Evolutionary conservation across 495 filamentous ascomycete genomes (phyloP), one percentile per base, ranked within the genome.

Genomic region (Amphirosellinia nigrospora): DNA sequence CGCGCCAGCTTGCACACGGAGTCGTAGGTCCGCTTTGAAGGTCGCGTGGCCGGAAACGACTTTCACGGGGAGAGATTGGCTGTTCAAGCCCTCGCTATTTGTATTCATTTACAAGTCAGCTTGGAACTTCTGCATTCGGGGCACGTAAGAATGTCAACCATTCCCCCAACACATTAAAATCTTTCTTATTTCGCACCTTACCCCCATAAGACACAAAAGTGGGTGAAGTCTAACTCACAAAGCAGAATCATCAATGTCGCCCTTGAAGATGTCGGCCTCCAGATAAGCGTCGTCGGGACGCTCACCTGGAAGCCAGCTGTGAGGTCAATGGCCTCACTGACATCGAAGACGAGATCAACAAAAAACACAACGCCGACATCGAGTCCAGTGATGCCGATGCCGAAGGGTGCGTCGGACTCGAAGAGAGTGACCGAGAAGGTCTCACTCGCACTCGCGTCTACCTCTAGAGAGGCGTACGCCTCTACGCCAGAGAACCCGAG

Each of bases 311-410:
- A 80, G 52, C 78, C 78, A 28, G 72, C 77, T 13, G 69, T 64
- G 34, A 80, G 68, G 64, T 80, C 78, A 66, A 80, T 72, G 46
- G 71, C 68, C n/a, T 68, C 74, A 21, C 68, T 69, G 30, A 80
- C 23, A 64, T 72, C 73, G 67, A 80, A 80, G 16, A 80, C 78
- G 21, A 80, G 70, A 28, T 78, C 78, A 43, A 80, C 63, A 60
- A 74, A 73, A 23, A 80, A 72, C 11, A 77, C 72, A 8, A 80
- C 43, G 9, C 78, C 78, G 23, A 80, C 59, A 48, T 67, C 68
- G 36, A 74, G 63, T 1, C 74, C 74, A 5, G 64, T 41, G 43
- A 76, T 70, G 26, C 72, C 74, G 23, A 76, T 61, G 16, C 74
- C 72, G 19, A 72, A 10, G 21, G 74, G 74, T 21, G 72, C 45